These are phyloP conservation scores for Boechera retrofracta DNA, from an alignment of 345 rosid genomes.

Conservation along the genomic window DNA sequence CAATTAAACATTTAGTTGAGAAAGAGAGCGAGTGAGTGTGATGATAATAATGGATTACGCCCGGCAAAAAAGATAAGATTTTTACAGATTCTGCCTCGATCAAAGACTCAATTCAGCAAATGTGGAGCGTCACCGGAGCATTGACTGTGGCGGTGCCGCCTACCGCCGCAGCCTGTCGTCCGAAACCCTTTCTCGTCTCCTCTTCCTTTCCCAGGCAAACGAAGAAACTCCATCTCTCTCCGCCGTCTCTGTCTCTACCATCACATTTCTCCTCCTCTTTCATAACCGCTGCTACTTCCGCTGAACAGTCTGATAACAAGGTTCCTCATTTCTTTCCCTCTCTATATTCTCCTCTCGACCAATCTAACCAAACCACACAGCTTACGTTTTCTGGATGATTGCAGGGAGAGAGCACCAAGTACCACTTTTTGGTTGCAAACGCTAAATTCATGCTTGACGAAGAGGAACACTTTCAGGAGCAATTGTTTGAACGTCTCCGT, in stretches of 20 bases:
- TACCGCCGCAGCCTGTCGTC: slow-evolving; percentile 21
- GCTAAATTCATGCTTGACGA: slow-evolving; percentile 98
- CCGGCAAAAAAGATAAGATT: slow-evolving; percentile 44
- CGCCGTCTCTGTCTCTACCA: not conserved
- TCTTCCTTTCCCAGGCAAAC: slow-evolving; percentile 32
- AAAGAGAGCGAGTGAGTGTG: slow-evolving; percentile 12
- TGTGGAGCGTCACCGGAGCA: slow-evolving; percentile 52
- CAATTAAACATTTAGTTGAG: slow-evolving; percentile 8
- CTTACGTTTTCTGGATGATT: slow-evolving; percentile 3
- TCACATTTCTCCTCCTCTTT: slow-evolving; percentile 31
- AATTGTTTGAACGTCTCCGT: slow-evolving; percentile 75
- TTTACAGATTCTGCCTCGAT: slow-evolving; percentile 46
- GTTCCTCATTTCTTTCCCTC: slow-evolving; percentile 22
- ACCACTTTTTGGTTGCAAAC: slow-evolving; percentile 79
- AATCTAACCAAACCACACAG: not conserved
- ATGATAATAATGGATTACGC: slow-evolving; percentile 32
- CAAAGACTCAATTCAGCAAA: slow-evolving; percentile 35
- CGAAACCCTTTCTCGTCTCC: slow-evolving; percentile 25
- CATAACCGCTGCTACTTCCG: slow-evolving; percentile 31
- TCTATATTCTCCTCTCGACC: not conserved
- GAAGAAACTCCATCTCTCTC: slow-evolving; percentile 36
- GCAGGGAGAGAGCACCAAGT: slow-evolving; percentile 57
- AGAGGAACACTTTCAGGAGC: slow-evolving; percentile 96
- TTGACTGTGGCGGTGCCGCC: slow-evolving; percentile 42
- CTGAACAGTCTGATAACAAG: slow-evolving; percentile 25